Base-by-base conservation (phyloP, 2,329 filamentous ascomycete genomes). In the Penicillium sp. region DNA sequence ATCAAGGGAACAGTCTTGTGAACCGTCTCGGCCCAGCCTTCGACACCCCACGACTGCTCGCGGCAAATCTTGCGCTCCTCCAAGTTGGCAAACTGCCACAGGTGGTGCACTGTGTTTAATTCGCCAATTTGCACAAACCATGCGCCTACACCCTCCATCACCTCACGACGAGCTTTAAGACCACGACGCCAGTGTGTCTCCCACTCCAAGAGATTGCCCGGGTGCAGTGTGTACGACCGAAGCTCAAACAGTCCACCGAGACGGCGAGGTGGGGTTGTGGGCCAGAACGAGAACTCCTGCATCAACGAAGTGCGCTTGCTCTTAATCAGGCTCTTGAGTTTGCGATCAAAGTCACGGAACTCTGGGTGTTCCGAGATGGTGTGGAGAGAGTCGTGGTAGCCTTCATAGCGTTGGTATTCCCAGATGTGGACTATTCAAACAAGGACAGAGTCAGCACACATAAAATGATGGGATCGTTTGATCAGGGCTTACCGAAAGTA, bases 201-300 rank as follows among this genome's bases (percentile, higher is more conserved):
- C 94, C 94, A 99, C 78, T 99, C 94, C 8, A 99, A 84, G 43
- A 99, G 82, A 74, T 97, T 97, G 41, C 94, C 94, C 0, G 94
- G 94, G 72, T 97, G 91, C 23, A 99, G 84, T 5, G 92, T 97
- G 80, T 99, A 99, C 2, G 94, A 97, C 51, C 94, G 90, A 34
- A 99, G 83, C 79, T 99, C 94, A 72, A 99, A 99, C 41, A 99
- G 78, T 45, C 94, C 94, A 54, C 94, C 94, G 0, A 99, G 85
- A 69, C 91, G 82, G 59, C 94, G 91, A 0, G 94, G 94, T 5
- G 92, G 84, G 0, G 91, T 93, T 3, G 94, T 99, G 1, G 94
- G 94, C 94, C 94, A 99, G 83, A 99, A 99, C 36, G 92, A 96
- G 78, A 99, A 99, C 76, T 99, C 94, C 75, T 99, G 94, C 94